These are phyloP conservation scores for Eucalyptus lansdowneana DNA, from an alignment of 345 rosid species.

Conservation along the genomic window DNA sequence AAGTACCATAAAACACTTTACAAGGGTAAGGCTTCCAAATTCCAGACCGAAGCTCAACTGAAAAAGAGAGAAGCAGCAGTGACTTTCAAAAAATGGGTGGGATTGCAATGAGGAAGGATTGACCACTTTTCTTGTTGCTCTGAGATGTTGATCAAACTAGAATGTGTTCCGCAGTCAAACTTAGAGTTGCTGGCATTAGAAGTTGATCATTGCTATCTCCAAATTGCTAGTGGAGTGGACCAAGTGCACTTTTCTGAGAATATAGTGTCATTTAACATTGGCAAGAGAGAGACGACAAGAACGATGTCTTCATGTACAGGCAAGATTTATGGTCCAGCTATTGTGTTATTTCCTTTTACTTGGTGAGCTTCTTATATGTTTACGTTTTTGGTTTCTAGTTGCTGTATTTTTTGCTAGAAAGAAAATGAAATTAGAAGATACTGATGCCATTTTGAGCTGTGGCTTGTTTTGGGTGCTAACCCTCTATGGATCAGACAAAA, in stretches of 20 bases:
- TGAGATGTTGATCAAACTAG: not conserved
- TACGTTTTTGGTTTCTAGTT: not conserved
- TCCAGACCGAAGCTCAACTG: conserved; percentile 74
- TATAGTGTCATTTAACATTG: not conserved
- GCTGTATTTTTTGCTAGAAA: not conserved
- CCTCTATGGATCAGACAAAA: not conserved
- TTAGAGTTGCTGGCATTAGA: not conserved
- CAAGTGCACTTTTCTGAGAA: not conserved
- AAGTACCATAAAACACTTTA: conserved; percentile 87
- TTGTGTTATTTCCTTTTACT: not conserved
- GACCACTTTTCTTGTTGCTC: not conserved
- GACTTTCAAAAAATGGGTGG: conserved; percentile 74
- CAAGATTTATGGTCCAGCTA: not conserved
- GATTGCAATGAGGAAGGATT: conserved; percentile 25
- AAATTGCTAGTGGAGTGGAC: not conserved
- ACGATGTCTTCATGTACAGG: not conserved
- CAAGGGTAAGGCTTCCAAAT: conserved; percentile 83
- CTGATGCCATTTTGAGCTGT: not conserved
- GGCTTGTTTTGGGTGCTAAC: not conserved
- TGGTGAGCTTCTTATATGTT: not conserved
- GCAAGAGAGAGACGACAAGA: not conserved
- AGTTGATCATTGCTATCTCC: not conserved
- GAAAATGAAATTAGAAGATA: not conserved
- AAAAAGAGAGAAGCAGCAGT: conserved; percentile 72
- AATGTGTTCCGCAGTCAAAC: not conserved